phyloP scores from a whole-genome alignment of 2,329 filamentous ascomycete genomes.

The Knoxdaviesia capensis region DNA sequence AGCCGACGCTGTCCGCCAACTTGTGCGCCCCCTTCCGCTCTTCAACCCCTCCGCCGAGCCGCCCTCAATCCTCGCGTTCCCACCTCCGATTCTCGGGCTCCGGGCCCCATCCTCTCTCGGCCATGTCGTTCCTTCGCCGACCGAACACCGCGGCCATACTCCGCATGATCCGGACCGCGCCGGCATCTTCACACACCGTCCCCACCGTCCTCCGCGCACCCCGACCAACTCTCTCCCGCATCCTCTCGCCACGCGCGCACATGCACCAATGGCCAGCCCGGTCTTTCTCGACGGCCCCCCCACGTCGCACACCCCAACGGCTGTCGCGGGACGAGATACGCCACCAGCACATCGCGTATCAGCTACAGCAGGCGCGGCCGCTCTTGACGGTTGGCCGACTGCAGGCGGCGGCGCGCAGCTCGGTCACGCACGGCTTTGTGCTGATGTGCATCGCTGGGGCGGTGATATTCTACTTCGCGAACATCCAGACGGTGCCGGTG shows the following conservation, averaged over 20 bases:
- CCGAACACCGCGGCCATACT: too few relatives aligned
- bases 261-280: background rate
- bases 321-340: background rate
- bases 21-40: too few relatives aligned
- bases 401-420: constrained; percentile 12
- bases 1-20: too few relatives aligned
- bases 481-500: constrained; percentile 54
- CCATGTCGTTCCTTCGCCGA: too few relatives aligned
- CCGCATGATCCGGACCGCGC: too few relatives aligned
- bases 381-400: constrained; percentile 15
- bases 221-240: background rate
- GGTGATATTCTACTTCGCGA: constrained; percentile 40
- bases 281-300: too few relatives aligned
- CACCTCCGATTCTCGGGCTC: too few relatives aligned
- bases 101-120: too few relatives aligned
- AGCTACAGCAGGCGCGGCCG: constrained; percentile 14
- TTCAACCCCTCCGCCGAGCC: too few relatives aligned
- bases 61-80: too few relatives aligned
- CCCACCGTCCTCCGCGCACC: too few relatives aligned
- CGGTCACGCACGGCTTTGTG: constrained; percentile 19
- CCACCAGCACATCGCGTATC: constrained; percentile 7
- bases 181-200: too few relatives aligned
- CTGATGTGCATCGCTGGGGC: constrained; percentile 21
- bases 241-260: background rate
- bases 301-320: background rate